Conservation (phyloP, 768 basidiomycete species). For the Trametes cubensis region DNA sequence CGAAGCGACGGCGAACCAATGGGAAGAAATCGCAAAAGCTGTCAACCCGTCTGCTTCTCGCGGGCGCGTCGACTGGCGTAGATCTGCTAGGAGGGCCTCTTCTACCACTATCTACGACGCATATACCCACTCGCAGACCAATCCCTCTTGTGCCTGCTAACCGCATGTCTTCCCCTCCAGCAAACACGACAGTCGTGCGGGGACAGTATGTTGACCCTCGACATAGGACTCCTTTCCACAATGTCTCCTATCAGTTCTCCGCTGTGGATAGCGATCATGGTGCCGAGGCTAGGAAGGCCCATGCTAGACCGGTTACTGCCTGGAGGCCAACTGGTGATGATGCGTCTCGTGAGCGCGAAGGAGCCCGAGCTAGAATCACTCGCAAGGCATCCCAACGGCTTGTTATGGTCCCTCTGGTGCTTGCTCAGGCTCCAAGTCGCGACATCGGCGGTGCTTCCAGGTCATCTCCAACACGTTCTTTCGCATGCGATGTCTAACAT, state of each 20-base stretch:
- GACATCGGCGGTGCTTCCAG: too few relatives aligned
- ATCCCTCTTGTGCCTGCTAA: conserved; percentile 32
- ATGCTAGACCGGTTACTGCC: conserved; percentile 2
- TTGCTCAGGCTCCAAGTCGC: not conserved
- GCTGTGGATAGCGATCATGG: not conserved
- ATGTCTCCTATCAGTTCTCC: conserved; percentile 19
- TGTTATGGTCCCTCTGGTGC: not conserved
- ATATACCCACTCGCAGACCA: conserved; percentile 31
- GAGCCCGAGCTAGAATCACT: too few relatives aligned
- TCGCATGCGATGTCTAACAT: too few relatives aligned
- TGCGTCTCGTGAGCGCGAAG: too few relatives aligned
- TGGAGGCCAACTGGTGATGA: conserved; percentile 3
- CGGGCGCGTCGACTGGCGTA: conserved; percentile 40
- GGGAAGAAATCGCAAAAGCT: conserved; percentile 29
- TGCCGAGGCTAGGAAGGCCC: not conserved
- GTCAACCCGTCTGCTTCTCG: conserved; percentile 40
- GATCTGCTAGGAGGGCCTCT: conserved; percentile 33
- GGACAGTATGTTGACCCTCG: conserved; percentile 39
- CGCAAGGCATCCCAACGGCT: not conserved
- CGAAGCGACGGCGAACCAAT: not conserved
- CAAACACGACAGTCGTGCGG: conserved; percentile 24
- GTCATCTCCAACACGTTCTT: too few relatives aligned
- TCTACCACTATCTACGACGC: conserved; percentile 15
- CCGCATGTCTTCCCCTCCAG: conserved; percentile 11
- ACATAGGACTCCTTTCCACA: conserved; percentile 34